Base-by-base conservation (phyloP, 75 land plant species). In the Ceratopteris richardii region DNA sequence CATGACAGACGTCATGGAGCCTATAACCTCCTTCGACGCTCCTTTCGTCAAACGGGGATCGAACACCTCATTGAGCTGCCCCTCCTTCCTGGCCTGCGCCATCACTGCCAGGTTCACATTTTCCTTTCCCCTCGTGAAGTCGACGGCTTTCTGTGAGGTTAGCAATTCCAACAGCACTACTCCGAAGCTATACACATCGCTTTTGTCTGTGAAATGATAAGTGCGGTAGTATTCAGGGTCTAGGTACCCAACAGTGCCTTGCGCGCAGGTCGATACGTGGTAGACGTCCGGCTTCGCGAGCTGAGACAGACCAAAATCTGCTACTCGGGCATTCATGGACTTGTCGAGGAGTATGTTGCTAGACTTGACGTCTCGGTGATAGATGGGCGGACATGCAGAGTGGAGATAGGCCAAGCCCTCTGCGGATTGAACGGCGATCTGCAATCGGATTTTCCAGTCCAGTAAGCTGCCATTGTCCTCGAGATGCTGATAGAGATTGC, bases 111-210 rank as follows among this genome's bases (percentile, higher is more conserved):
- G 58, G 54, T 80, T 80, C 60, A 80, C 82, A 29, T 85, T 76
- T 14, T 71, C 79, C 1, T 63, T 19, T 0, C 25, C 58, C 44
- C 84, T 33, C n/a, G 43, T 60, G 47, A 78, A 75, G 53, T 85
- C 84, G 12, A 85, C 69, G 0, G 81, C 88, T 51, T 70, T 76
- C 58, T 71, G 61, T 13, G 80, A 66, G 1, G 88, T 74, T 47
- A 85, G 62, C 26, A 85, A 65, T 36, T 81, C 81, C 47, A 85
- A 60, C 52, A 85, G 36, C 27, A 86, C 90, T 2, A 83, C 81
- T 5, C 87, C 90, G 41, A 77, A 86, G 60, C 86, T 82, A 61
- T 86, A 86, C 12, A 86, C 90, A 58, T 86, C 87, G 24, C 86
- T 82, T 44, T 80, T 82, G 19, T 82, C 82, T 0, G 90, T 79